These are phyloP conservation scores for Albatrellus ellisii DNA, from an alignment of 768 basidiomycete species.

Conservation along the genomic window DNA sequence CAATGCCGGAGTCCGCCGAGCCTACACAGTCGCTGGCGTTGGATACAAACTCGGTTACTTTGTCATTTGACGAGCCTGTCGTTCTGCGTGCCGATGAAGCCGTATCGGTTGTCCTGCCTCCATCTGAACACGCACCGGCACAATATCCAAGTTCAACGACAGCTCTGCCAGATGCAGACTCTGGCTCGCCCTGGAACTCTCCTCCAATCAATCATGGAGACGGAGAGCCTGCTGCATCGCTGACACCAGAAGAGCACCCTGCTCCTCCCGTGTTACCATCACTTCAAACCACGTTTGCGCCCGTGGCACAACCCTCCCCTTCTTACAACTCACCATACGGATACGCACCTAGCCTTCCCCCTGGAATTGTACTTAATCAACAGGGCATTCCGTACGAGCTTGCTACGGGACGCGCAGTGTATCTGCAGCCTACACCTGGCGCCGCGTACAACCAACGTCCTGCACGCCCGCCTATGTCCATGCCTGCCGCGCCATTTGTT, in stretches of 20 bases:
- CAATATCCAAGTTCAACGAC: too few species aligned
- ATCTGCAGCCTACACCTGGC: conserved; percentile 32
- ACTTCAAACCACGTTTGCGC: conserved; percentile 30
- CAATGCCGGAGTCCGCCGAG: conserved; percentile 16
- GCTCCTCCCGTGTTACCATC: conserved; percentile 28
- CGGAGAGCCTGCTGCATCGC: conserved; percentile 1
- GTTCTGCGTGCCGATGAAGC: neutral
- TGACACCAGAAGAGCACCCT: conserved; percentile 14
- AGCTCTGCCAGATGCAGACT: conserved; percentile 19
- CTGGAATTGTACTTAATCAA: conserved; percentile 59
- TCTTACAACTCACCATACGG: conserved; percentile 57
- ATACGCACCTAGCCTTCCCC: conserved; percentile 42
- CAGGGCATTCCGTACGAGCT: conserved; percentile 76
- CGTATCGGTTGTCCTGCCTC: conserved; percentile 8
- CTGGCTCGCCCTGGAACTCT: conserved; percentile 9
- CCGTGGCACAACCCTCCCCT: conserved; percentile 33
- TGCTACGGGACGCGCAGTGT: conserved; percentile 70
- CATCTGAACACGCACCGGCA: too few species aligned
- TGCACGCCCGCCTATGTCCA: conserved; percentile 20
- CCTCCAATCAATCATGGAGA: neutral
- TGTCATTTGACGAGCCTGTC: neutral
- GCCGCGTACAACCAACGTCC: neutral
- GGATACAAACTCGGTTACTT: neutral
- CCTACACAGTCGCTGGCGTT: conserved; percentile 3
- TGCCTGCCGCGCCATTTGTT: conserved; percentile 45